Percentiles rank a stretch among this genome's conserved stretches.
phyloP scores from a whole-genome alignment of 2,329 filamentous ascomycete genomes.

The Penicillium aurantiogriseum region DNA sequence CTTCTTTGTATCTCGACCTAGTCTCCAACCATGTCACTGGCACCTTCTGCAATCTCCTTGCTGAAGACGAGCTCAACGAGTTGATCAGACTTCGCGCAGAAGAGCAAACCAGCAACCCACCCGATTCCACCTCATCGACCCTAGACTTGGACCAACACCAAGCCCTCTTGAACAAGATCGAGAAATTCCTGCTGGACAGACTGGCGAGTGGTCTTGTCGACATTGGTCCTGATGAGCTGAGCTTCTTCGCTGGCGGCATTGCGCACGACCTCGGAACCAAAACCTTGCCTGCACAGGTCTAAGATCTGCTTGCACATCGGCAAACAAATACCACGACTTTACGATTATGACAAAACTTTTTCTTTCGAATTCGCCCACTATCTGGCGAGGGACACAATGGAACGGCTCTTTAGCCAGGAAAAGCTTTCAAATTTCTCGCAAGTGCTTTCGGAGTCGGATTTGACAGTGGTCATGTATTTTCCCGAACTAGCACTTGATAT shows the following conservation, averaged over 20 bases:
- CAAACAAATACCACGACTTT: conserved; percentile 18
- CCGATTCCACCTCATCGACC: conserved; percentile 7
- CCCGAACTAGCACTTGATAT: conserved; percentile 11
- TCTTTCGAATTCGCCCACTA: conserved; percentile 9
- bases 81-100: conserved; percentile 31
- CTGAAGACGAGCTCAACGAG: conserved; percentile 37
- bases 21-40: conserved; percentile 41
- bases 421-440: conserved; percentile 6
- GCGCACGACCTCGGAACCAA: conserved; percentile 32
- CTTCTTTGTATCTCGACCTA: conserved; percentile 37
- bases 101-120: conserved; percentile 15
- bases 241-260: conserved; percentile 42
- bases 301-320: neutral
- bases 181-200: conserved; percentile 36
- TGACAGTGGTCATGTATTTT: conserved; percentile 5
- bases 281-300: conserved; percentile 14
- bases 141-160: conserved; percentile 14
- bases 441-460: neutral
- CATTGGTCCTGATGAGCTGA: conserved; percentile 38
- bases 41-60: conserved; percentile 41
- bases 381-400: conserved; percentile 8
- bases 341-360: conserved; percentile 21
- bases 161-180: conserved; percentile 34
- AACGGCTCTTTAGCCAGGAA: conserved; percentile 13
- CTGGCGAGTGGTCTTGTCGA: conserved; percentile 31